Evolutionary conservation across 176 grass and related monocot species (phyloP), one percentile per base, ranked within the genome.

Genomic region (Alopecurus myosuroides): DNA sequence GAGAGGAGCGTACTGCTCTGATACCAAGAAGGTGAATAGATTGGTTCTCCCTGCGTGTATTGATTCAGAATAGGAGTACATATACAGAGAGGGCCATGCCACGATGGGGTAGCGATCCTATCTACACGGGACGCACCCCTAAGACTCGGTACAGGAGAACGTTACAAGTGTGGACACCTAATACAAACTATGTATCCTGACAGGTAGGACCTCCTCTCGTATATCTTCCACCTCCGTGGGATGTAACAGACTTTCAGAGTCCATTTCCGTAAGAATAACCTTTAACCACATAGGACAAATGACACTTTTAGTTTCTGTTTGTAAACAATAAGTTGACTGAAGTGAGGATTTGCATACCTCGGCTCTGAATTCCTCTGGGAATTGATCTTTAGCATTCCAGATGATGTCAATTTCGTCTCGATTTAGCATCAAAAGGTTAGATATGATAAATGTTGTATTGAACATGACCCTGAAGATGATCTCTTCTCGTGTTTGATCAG

Each of bases 401-500:
- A 91, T 42, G 13, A 94, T 90, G 46, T 98, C 92, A 7, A 98
- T 88, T 77, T 92, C 86, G 87, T 98, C 90, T 61, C 87, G 90
- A 79, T 93, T 92, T 51, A 98, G 86, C 85, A 88, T 89, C 57
- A 98, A 85, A 87, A 91, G 88, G 35, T 94, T 93, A 76, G 95
- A 98, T 74, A 92, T 88, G 61, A 98, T 91, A 49, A 98, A 98
- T 34, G 92, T 82, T 46, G 95, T 93, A 89, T 94, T 98, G 86
- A 98, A 98, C 95, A 98, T 94, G 31, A 98, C 85, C 63, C 95
- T 81, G 41, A 98, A 98, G 87, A 94, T 91, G 79, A 91, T 93
- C 80, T 91, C 86, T 86, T 98, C 90, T 17, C 66, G 88, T 36
- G 82, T 80, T 37, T 90, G 76, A 67, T 90, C 89, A 13, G 64